Evolutionary conservation across 2,329 filamentous ascomycete species (phyloP).

Genomic region (Pseudogymnoascus sp.): DNA sequence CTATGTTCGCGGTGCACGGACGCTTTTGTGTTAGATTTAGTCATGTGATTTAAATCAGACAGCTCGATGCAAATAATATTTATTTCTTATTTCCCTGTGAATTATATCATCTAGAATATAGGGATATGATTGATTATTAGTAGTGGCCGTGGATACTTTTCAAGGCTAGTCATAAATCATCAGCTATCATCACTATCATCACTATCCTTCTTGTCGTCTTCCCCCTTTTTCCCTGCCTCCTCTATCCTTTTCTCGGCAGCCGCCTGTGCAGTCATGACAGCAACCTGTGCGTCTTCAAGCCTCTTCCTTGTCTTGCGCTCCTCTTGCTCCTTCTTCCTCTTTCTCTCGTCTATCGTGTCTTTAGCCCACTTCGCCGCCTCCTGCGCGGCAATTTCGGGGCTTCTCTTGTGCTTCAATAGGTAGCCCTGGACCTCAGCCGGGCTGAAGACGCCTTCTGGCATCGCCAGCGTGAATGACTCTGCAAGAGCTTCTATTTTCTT

Average conservation of each 20-base stretch:
- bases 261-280: constrained; percentile 6
- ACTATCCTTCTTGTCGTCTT: constrained; percentile 15
- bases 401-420: constrained; percentile 52
- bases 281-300: constrained; percentile 13
- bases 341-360: constrained; percentile 40
- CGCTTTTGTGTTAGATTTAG: neutral
- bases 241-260: constrained; percentile 16
- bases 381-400: constrained; percentile 43
- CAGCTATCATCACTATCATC: neutral
- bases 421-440: constrained; percentile 60
- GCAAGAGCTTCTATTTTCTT: constrained; percentile 34
- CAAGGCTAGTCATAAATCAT: neutral
- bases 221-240: constrained; percentile 11
- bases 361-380: constrained; percentile 47
- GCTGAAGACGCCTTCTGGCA: constrained; percentile 44
- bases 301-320: constrained; percentile 19
- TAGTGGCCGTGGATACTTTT: neutral
- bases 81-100: neutral
- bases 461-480: constrained; percentile 40
- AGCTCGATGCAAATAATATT: neutral
- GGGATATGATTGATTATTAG: neutral
- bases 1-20: neutral
- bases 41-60: neutral
- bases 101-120: neutral
- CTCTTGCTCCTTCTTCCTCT: constrained; percentile 23